These are phyloP conservation scores for Diplocarpon rosae DNA, from an alignment of 2,329 filamentous ascomycete genomes.

Conservation along the genomic window DNA sequence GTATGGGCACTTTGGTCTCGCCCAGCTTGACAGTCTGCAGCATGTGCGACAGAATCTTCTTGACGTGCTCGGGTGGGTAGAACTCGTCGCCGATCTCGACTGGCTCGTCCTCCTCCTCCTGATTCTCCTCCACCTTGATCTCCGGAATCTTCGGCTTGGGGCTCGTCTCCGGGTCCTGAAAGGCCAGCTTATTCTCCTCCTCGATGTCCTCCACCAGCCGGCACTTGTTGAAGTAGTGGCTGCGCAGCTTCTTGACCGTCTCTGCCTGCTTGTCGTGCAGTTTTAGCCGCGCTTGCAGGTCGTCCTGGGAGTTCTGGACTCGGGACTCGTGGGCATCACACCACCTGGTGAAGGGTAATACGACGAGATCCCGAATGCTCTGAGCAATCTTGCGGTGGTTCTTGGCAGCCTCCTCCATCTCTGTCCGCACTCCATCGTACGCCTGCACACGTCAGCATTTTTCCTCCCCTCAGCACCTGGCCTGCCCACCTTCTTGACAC, in stretches of 20 bases:
- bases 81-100: slow-evolving; percentile 85
- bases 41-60: slow-evolving; percentile 81
- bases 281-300: slow-evolving; percentile 83
- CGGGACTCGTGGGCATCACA: slow-evolving; percentile 88
- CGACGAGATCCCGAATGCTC: slow-evolving; percentile 90
- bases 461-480: neutral
- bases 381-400: slow-evolving; percentile 93
- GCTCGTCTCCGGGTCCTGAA: slow-evolving; percentile 72
- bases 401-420: slow-evolving; percentile 83
- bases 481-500: slow-evolving; percentile 79
- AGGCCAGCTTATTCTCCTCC: slow-evolving; percentile 96
- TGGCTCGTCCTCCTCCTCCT: slow-evolving; percentile 65
- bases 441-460: slow-evolving; percentile 44
- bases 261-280: slow-evolving; percentile 88
- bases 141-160: slow-evolving; percentile 61
- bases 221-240: slow-evolving; percentile 98
- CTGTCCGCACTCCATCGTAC: slow-evolving; percentile 82
- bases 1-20: slow-evolving; percentile 89
- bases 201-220: slow-evolving; percentile 91
- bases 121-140: slow-evolving; percentile 72
- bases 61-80: slow-evolving; percentile 76
- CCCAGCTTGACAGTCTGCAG: slow-evolving; percentile 75
- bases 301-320: slow-evolving; percentile 88
- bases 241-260: slow-evolving; percentile 80
- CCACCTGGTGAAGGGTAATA: slow-evolving; percentile 90